These are phyloP conservation scores for Citrullus colocynthis DNA, from an alignment of 306 rosid genomes.

Conservation along the genomic window DNA sequence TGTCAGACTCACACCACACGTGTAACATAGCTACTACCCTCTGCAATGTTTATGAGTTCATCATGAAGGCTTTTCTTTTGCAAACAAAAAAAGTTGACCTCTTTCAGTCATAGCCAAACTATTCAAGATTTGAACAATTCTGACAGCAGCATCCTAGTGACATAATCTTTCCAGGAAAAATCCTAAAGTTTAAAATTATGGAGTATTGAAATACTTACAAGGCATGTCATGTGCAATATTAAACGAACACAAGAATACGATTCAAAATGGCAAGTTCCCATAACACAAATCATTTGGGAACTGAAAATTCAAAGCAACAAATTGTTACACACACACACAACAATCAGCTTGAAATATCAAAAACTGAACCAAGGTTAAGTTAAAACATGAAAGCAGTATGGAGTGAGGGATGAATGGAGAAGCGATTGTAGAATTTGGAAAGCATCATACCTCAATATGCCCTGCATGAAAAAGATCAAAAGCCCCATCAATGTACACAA, in stretches of 20 bases:
- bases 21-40: not conserved
- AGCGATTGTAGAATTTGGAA: not conserved
- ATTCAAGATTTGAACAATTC: not conserved
- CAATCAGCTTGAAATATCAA: not conserved
- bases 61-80: not conserved
- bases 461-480: constrained; percentile 99
- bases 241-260: not conserved
- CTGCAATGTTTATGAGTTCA: not conserved
- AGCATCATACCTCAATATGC: constrained; percentile 66
- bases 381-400: not conserved
- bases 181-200: not conserved
- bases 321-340: not conserved
- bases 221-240: not conserved
- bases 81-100: not conserved
- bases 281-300: not conserved
- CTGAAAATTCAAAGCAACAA: not conserved
- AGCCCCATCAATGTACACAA: constrained; percentile 97
- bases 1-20: not conserved
- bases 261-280: not conserved
- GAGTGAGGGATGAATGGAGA: not conserved
- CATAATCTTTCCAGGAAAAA: not conserved
- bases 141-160: not conserved
- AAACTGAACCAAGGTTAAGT: not conserved
- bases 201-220: not conserved
- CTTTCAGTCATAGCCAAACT: not conserved